Percentiles rank a stretch among this genome's conserved stretches.
phyloP scores from a whole-genome alignment of 192 early-diverging fungal genomes.

The Coemansia asiatica region DNA sequence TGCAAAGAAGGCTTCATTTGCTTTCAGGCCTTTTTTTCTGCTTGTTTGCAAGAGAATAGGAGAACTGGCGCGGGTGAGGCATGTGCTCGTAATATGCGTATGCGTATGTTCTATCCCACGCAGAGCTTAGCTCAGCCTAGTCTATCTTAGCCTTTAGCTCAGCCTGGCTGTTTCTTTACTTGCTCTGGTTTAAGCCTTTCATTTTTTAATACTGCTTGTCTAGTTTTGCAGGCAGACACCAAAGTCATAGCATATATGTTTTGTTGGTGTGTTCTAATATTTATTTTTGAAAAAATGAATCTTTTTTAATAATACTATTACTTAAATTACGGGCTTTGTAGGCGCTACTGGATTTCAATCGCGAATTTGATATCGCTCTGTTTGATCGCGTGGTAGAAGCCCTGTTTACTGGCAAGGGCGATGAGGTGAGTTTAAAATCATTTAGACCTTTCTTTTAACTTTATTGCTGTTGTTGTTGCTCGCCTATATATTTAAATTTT shows the following conservation, averaged over 20 bases:
- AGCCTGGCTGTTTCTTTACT: no score
- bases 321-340: constrained; percentile 22
- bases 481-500: neutral
- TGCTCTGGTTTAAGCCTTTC: no score
- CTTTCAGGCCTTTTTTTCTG: no score
- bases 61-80: neutral
- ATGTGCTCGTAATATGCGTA: neutral
- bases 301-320: constrained; percentile 2
- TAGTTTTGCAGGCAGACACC: neutral
- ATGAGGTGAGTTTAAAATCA: constrained; percentile 62
- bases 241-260: neutral
- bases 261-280: neutral
- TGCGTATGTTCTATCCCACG: neutral
- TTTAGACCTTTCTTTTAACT: neutral
- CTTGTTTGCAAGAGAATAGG: neutral
- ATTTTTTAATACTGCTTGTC: no score
- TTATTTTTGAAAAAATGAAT: neutral
- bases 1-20: no score
- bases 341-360: constrained; percentile 84
- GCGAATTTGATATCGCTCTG: constrained; percentile 80
- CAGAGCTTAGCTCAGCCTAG: neutral
- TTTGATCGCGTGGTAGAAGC: constrained; percentile 89
- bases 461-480: constrained; percentile 1
- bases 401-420: constrained; percentile 71
- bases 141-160: neutral